Evolutionary conservation across 164 flowering plant genomes (phyloP).

Genomic region (Berberis thunbergii): DNA sequence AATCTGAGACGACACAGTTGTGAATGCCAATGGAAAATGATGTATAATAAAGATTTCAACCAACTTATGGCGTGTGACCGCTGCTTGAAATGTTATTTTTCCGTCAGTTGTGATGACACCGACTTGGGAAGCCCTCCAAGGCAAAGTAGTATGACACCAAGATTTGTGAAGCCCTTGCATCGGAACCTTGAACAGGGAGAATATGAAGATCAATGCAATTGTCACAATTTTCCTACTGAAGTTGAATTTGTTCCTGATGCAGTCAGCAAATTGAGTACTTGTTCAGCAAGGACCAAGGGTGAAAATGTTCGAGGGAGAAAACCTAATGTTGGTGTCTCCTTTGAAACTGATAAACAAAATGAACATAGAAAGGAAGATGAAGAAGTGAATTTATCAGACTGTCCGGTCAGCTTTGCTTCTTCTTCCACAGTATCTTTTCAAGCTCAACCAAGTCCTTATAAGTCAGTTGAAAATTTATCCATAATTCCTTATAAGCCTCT

Average conservation of each 20-base stretch:
- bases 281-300: too few relatives aligned
- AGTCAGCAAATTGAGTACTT: too few relatives aligned
- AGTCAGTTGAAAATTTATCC: slow-evolving; percentile 27
- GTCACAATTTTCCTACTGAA: too few relatives aligned
- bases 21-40: too few relatives aligned
- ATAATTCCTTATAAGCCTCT: slow-evolving; percentile 28
- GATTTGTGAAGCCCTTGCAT: neutral
- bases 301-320: too few relatives aligned
- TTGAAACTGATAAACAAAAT: neutral
- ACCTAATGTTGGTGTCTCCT: too few relatives aligned
- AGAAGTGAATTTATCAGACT: slow-evolving; percentile 8
- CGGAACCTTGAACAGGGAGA: neutral
- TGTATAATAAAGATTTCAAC: too few relatives aligned
- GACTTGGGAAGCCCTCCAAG: slow-evolving; percentile 2
- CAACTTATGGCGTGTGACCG: neutral
- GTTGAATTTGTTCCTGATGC: too few relatives aligned
- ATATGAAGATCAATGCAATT: neutral
- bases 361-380: neutral
- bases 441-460: neutral
- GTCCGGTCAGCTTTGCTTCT: slow-evolving; percentile 4
- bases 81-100: slow-evolving; percentile 21
- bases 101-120: slow-evolving; percentile 5
- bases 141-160: neutral
- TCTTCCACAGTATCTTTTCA: slow-evolving; percentile 12
- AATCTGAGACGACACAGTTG: too few relatives aligned